These are phyloP conservation scores for Limnanthes douglasii DNA, from an alignment of 345 rosid genomes.

Conservation along the genomic window DNA sequence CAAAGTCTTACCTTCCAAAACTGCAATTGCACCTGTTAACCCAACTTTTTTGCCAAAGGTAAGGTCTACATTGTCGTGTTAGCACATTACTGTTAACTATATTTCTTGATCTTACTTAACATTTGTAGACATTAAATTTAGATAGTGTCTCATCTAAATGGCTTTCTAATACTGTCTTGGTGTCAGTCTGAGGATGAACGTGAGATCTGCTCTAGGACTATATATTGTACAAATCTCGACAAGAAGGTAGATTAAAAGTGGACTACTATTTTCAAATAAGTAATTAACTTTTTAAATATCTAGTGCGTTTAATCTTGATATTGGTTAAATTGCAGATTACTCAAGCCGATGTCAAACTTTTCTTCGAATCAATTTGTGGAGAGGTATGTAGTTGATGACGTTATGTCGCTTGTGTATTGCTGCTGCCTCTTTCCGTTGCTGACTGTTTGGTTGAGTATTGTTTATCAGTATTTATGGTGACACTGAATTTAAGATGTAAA, in stretches of 20 bases:
- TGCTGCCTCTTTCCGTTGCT: conserved; percentile 2
- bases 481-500: too few species aligned
- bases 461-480: too few species aligned
- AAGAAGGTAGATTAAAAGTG: conserved; percentile 36
- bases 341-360: conserved; percentile 66
- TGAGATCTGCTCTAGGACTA: conserved; percentile 95
- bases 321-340: conserved; percentile 37
- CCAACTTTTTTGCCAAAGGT: conserved; percentile 96
- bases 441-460: background rate
- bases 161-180: conserved; percentile 7
- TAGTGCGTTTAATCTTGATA: conserved; percentile 3
- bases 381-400: conserved; percentile 35
- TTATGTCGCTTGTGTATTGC: background rate
- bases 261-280: conserved; percentile 1
- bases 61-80: conserved; percentile 12
- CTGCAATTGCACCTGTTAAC: conserved; percentile 99
- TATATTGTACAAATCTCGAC: conserved; percentile 96
- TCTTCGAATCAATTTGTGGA: conserved; percentile 83
- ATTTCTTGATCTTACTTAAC: conserved; percentile 1
- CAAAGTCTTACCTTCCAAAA: conserved; percentile 92
- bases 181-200: conserved; percentile 92
- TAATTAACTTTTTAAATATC: background rate
- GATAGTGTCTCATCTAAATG: background rate
- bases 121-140: background rate
- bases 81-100: background rate